Base-by-base conservation (phyloP, 2,329 filamentous ascomycete genomes). In the Colletotrichum sp. region DNA sequence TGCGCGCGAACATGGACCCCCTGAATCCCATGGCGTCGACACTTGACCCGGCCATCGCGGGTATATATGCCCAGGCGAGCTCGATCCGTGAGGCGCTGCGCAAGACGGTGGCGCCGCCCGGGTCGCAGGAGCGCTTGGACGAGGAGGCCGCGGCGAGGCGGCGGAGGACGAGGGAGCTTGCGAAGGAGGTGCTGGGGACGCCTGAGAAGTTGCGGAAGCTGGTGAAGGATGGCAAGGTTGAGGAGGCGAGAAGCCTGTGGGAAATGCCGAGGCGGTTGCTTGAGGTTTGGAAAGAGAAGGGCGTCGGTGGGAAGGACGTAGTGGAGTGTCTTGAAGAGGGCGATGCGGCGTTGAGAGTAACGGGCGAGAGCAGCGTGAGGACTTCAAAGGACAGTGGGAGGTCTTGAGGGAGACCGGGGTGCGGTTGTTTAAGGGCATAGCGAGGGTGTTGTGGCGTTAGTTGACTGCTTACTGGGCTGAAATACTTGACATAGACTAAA, bases 1-100 rank as follows among this genome's bases (percentile, higher is more conserved):
- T 97, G 94, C 89, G 94, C 73, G 89, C 91, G 36, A 95, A 93
- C 78, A 96, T 96, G 94, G 94, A 96, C 80, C 94, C 94, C 5
- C 83, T 96, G 62, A 94, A 93, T 75, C 93, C 94, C 2, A 92
- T 94, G 83, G 94, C 93, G 3, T 92, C 92, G 61, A 95, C 93
- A 0, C 88, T 96, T 36, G 92, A 94, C 78, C 92, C 93, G 4
- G 94, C 94, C 48, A 94, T 96, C 66, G 90, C 91, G 4, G 93
- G 94, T 77, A 95, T 96, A 78, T 95, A 94, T 79, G 89, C 89
- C 38, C 88, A 91, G 80, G 90, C 91, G 8, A 87, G 85, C 4
- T 85, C 86, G 52, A 93, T 93, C 79, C 87, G 88, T 77, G 88
- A 89, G 75, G 85, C 85, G 15, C 82, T 92, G 28, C 87, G 89